A percentile compares a stretch with the other conserved stretches of the same genome.
Conservation (phyloP, 441 rosid genomes). For the Capsella rubella region DNA sequence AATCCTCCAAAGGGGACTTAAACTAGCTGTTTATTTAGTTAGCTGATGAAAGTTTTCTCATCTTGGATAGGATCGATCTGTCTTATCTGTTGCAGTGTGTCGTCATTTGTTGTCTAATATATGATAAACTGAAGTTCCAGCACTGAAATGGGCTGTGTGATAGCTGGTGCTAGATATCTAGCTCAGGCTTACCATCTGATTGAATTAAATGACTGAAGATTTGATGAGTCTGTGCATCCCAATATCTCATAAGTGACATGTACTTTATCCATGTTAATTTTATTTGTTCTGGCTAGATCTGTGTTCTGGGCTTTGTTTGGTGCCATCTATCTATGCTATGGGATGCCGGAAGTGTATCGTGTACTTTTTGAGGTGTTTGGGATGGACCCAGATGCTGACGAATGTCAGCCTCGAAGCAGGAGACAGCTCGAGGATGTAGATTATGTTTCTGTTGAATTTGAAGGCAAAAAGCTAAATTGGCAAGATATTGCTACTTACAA, state of each 20-base stretch:
- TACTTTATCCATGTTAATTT: conserved; percentile 8
- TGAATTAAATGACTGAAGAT: neutral
- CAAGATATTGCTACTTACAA: conserved; percentile 91
- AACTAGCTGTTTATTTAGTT: neutral
- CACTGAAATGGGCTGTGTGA: neutral
- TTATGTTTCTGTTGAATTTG: conserved; percentile 91
- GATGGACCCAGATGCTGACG: conserved; percentile 97
- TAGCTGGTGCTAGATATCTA: neutral
- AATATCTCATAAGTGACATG: neutral
- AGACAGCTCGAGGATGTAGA: conserved; percentile 97
- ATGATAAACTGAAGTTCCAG: neutral
- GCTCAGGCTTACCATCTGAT: neutral
- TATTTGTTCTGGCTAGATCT: conserved; percentile 57
- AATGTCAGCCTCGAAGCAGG: conserved; percentile 85
- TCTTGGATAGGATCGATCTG: neutral
- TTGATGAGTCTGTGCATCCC: neutral
- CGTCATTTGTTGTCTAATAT: neutral
- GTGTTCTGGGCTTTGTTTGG: conserved; percentile 97
- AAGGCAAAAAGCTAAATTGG: conserved; percentile 83
- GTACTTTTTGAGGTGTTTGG: conserved; percentile 96
- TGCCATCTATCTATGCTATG: conserved; percentile 91
- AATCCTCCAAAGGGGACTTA: neutral
- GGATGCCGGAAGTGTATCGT: conserved; percentile 96
- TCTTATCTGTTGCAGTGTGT: neutral
- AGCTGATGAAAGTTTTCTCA: neutral